Base-by-base conservation (phyloP, 1,284 basidiomycete genomes). In the Pseudozyma tsukubaensis region DNA sequence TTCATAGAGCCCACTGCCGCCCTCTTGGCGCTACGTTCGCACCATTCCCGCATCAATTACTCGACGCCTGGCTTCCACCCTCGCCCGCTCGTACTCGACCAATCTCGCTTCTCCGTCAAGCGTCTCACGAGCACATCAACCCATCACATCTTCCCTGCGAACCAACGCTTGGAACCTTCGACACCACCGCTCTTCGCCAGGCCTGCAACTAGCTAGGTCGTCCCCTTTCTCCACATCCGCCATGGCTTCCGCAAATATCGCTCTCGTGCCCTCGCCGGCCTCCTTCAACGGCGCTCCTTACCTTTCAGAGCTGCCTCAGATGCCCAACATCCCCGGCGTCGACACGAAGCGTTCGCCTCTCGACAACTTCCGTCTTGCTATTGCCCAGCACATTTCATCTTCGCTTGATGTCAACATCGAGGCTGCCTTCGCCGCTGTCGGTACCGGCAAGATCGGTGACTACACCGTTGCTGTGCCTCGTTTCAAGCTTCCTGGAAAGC, bases 401-500 rank as follows among this genome's bases (percentile, higher is more conserved):
- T 89, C 90, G 0, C 87, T 96, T 34, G 89, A 89, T 16, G 65
- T 83, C 24, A 69, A 77, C 34, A 50, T 85, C 48, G 78, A 83
- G 12, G 87, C 93, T 81, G 92, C 91, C 0, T 96, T 92, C 84
- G 85, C 88, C 32, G 95, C 92, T 14, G 92, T 97, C 6, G 92
- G 95, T 85, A 92, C 92, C 50, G 94, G 94, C 86, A 95, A 96
- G 86, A 66, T 76, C 24, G 90, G 89, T 49, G 96, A 99, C 86
- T 94, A 97, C 79, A 93, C 92, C 0, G 89, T 99, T 35, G 94
- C 97, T 5, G 86, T 98, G 44, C 93, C 95, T 29, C 89, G 96
- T 61, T 98, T 96, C 87, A 89, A 92, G 75, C 88, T 97, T 51
- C 90, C 90, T 5, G 93, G 90, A 43, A 96, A 96, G 82, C 88